Percentiles rank a stretch among this genome's conserved stretches.
Conservation (phyloP, 2,329 filamentous ascomycete genomes). For the Ascochyta clinopodiicola region DNA sequence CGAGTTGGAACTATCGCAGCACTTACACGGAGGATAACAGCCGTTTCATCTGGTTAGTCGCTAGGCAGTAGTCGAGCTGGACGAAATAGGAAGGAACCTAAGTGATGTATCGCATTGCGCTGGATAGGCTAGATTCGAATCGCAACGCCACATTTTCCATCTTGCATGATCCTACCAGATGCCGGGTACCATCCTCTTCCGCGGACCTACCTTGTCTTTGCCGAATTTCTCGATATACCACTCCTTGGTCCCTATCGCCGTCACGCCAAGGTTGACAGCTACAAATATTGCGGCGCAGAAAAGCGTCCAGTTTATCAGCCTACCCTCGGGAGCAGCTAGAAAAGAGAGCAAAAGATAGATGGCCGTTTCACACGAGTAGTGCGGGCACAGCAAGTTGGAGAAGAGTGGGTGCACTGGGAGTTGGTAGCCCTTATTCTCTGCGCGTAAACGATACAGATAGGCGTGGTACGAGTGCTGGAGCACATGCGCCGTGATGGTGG, state of each 20-base stretch:
- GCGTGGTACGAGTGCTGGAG: slow-evolving; percentile 71
- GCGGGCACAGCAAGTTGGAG: slow-evolving; percentile 76
- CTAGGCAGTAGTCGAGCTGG: not conserved
- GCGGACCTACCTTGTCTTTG: slow-evolving; percentile 34
- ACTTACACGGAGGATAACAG: slow-evolving; percentile 1
- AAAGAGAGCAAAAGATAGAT: slow-evolving; percentile 83
- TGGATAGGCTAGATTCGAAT: slow-evolving; percentile 7
- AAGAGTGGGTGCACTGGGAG: slow-evolving; percentile 79
- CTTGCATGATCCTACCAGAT: slow-evolving; percentile 33
- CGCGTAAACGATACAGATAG: slow-evolving; percentile 53
- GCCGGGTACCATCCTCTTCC: slow-evolving; percentile 42
- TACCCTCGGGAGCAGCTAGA: slow-evolving; percentile 71
- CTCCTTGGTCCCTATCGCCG: slow-evolving; percentile 75
- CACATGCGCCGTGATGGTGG: slow-evolving; percentile 73
- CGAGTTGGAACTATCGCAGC: not conserved
- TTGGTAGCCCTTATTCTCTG: slow-evolving; percentile 70
- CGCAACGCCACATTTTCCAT: slow-evolving; percentile 6
- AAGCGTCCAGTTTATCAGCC: slow-evolving; percentile 74
- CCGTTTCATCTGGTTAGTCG: not conserved
- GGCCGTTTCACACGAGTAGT: slow-evolving; percentile 88
- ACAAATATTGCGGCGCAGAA: slow-evolving; percentile 76
- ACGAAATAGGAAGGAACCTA: slow-evolving; percentile 3
- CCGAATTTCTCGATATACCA: slow-evolving; percentile 55
- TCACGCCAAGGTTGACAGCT: slow-evolving; percentile 78
- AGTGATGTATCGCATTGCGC: slow-evolving; percentile 3